Percentiles rank a stretch among this genome's conserved stretches.
Evolutionary conservation across 163 green algal species (phyloP).

Genomic region (Scenedesmus sp.): DNA sequence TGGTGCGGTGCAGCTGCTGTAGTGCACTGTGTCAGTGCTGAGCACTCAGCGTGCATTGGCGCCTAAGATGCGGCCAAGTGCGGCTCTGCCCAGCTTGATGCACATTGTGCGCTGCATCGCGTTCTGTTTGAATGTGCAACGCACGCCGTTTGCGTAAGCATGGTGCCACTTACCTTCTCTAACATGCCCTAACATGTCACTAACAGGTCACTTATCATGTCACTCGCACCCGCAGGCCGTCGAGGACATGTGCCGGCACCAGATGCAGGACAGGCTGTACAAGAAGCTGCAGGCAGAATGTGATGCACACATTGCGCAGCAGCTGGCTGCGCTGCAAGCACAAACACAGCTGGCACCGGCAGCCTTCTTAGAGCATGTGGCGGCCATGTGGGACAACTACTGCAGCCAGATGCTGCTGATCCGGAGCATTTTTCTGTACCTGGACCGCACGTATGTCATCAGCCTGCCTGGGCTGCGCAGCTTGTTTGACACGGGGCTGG

Average conservation of each 20-base stretch:
- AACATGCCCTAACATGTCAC: too few species aligned
- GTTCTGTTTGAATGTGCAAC: too few species aligned
- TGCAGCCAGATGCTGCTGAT: conserved; percentile 89
- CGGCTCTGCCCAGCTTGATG: too few species aligned
- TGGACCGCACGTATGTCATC: conserved; percentile 93
- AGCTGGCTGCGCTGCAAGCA: conserved; percentile 67
- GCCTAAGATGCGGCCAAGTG: too few species aligned
- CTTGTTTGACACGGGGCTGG: conserved; percentile 93
- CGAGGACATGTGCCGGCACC: conserved; percentile 94
- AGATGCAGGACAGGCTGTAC: conserved; percentile 88
- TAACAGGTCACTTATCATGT: neutral
- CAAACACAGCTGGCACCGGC: conserved; percentile 66
- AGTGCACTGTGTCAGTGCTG: too few species aligned
- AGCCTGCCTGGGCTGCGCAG: conserved; percentile 56
- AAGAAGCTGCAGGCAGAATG: conserved; percentile 78
- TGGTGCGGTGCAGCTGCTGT: too few species aligned
- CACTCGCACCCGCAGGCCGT: conserved; percentile 73
- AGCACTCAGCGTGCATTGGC: too few species aligned
- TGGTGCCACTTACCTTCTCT: too few species aligned
- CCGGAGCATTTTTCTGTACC: conserved; percentile 95
- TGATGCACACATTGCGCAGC: conserved; percentile 74
- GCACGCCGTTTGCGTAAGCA: too few species aligned
- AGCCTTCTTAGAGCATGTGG: conserved; percentile 66
- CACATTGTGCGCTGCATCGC: too few species aligned
- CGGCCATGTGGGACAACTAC: conserved; percentile 84